Conservation (phyloP, 345 rosid species). For the Salix exigua region DNA sequence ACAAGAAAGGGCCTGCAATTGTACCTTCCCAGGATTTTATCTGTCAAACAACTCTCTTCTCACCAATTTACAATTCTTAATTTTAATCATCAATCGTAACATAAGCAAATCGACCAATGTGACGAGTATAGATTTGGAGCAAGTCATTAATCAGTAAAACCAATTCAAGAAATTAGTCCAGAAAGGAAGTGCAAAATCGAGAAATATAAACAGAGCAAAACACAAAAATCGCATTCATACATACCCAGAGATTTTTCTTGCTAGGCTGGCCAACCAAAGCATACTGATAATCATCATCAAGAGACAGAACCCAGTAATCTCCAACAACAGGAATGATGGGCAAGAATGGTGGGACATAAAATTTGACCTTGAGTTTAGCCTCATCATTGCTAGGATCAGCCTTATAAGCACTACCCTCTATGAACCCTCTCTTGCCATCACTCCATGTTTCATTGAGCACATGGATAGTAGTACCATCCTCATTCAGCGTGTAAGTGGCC, state of each 20-base stretch:
- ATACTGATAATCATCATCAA: slow-evolving; percentile 60
- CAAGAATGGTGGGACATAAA: slow-evolving; percentile 79
- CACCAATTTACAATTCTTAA: too few relatives aligned
- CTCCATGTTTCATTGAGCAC: slow-evolving; percentile 83
- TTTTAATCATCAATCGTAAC: too few relatives aligned
- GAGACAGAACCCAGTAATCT: slow-evolving; percentile 71
- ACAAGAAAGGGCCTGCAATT: too few relatives aligned
- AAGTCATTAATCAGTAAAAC: too few relatives aligned
- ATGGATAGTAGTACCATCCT: slow-evolving; percentile 68
- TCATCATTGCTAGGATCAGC: slow-evolving; percentile 72
- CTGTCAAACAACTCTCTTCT: too few relatives aligned
- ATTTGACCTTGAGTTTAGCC: slow-evolving; percentile 88
- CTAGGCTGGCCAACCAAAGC: slow-evolving; percentile 78
- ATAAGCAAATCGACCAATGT: too few relatives aligned
- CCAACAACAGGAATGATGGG: slow-evolving; percentile 81
- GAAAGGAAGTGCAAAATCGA: too few relatives aligned
- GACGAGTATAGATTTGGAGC: too few relatives aligned
- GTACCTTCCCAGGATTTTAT: too few relatives aligned
- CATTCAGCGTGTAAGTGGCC: slow-evolving; percentile 70
- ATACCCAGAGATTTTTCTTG: slow-evolving; percentile 77
- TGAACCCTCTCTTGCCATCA: slow-evolving; percentile 59
- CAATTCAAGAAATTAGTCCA: background rate
- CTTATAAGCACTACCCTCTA: slow-evolving; percentile 72
- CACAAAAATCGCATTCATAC: background rate
- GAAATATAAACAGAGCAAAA: background rate